These are phyloP conservation scores for Hyphodiscus hymeniophilus DNA, from an alignment of 495 filamentous ascomycete species.

Conservation along the genomic window DNA sequence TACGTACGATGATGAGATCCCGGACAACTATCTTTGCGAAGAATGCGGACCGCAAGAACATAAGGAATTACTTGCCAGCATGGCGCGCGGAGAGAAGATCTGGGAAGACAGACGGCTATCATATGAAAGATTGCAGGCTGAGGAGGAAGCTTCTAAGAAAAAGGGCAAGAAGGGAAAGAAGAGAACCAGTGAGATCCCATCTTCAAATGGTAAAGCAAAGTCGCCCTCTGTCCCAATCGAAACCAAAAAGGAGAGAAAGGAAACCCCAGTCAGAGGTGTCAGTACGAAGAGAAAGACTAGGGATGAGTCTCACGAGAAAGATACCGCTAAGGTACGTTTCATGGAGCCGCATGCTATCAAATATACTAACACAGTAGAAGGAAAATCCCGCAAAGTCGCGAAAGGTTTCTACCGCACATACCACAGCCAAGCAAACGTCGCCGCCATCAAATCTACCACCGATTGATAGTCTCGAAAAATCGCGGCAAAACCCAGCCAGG, in stretches of 20 bases:
- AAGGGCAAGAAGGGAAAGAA: slow-evolving; percentile 46
- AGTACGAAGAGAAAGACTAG: slow-evolving; percentile 38
- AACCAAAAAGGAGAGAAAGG: slow-evolving; percentile 32
- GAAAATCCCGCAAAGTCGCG: slow-evolving; percentile 41
- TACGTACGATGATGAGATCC: slow-evolving; percentile 64
- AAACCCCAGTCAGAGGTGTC: slow-evolving; percentile 25
- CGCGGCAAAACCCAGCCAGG: slow-evolving; percentile 34
- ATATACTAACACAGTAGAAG: slow-evolving; percentile 15
- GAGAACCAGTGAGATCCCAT: slow-evolving; percentile 40
- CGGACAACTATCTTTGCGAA: slow-evolving; percentile 79
- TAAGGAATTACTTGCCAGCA: slow-evolving; percentile 60
- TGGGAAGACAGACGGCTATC: slow-evolving; percentile 64
- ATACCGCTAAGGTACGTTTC: slow-evolving; percentile 29
- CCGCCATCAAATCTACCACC: slow-evolving; percentile 22
- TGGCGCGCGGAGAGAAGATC: slow-evolving; percentile 70
- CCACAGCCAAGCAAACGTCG: slow-evolving; percentile 26
- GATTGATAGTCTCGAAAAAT: slow-evolving; percentile 30
- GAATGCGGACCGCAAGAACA: slow-evolving; percentile 79
- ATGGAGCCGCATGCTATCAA: slow-evolving; percentile 2
- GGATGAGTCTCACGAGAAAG: slow-evolving; percentile 36
- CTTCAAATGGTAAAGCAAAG: slow-evolving; percentile 26
- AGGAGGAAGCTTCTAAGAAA: slow-evolving; percentile 35
- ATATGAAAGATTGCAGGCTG: slow-evolving; percentile 35
- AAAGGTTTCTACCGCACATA: slow-evolving; percentile 37
- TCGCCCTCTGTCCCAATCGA: slow-evolving; percentile 28